phyloP scores from a whole-genome alignment of 495 filamentous ascomycete genomes.

The Ascobolus immersus region DNA sequence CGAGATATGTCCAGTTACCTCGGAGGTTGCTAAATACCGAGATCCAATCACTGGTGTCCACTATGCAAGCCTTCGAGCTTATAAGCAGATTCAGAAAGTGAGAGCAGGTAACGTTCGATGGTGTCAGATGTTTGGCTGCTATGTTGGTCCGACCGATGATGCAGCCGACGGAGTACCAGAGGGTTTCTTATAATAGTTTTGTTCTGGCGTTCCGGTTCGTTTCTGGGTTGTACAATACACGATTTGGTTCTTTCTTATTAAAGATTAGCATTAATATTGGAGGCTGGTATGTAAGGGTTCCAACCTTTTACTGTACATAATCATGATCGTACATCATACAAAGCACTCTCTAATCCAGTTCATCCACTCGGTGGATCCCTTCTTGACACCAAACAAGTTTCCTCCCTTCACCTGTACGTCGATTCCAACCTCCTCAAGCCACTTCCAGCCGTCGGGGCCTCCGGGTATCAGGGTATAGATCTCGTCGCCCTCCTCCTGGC shows the following conservation, averaged over 20 bases:
- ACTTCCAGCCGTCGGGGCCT: conserved; percentile 47
- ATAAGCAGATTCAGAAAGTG: conserved; percentile 42
- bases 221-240: too few species aligned
- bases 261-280: too few species aligned
- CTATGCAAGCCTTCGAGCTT: conserved; percentile 50
- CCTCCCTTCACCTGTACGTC: conserved; percentile 56
- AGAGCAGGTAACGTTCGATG: conserved; percentile 40
- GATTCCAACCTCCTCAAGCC: conserved; percentile 58
- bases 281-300: too few species aligned
- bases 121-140: conserved; percentile 51
- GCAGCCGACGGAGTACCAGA: conserved; percentile 16
- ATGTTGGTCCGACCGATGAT: conserved; percentile 29
- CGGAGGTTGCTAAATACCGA: conserved; percentile 46
- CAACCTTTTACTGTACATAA: too few species aligned
- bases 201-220: too few species aligned
- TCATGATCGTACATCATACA: too few species aligned
- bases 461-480: too few species aligned
- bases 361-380: too few species aligned
- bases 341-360: too few species aligned
- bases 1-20: conserved; percentile 53
- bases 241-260: too few species aligned
- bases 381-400: conserved; percentile 45
- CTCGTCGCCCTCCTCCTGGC: conserved; percentile 31
- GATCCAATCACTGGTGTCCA: conserved; percentile 54
- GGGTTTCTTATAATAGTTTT: conserved; percentile 16